phyloP scores from a whole-genome alignment of 2,329 filamentous ascomycete species.

The Alternaria burnsii region DNA sequence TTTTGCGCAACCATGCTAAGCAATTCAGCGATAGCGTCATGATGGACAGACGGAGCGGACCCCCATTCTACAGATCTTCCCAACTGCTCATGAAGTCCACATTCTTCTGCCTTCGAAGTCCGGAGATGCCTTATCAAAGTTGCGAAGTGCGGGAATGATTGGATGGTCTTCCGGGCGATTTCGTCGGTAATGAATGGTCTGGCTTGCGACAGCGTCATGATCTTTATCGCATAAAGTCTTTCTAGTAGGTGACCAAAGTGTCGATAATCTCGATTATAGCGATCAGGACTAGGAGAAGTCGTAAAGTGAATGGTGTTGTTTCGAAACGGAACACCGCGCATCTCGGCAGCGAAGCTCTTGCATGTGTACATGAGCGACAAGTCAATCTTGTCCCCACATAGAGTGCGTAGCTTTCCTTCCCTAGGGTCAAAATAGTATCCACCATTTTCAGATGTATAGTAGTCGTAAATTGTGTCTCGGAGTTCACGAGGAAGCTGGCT shows the following conservation, averaged over 20 bases:
- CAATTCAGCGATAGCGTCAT: neutral
- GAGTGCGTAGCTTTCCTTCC: neutral
- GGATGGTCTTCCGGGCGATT: neutral
- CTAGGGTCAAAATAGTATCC: neutral
- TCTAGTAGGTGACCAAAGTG: no score
- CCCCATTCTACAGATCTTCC: neutral
- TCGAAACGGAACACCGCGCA: no score
- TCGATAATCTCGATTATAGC: no score
- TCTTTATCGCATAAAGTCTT: no score
- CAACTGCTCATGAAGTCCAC: no score
- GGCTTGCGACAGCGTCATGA: no score
- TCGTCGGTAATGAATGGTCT: neutral
- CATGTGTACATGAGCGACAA: neutral
- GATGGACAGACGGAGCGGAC: neutral
- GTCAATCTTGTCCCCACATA: neutral
- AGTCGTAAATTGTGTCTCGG: neutral
- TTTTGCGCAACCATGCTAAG: neutral
- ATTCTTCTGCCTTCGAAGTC: no score
- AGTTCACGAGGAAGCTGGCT: neutral
- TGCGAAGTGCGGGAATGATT: neutral
- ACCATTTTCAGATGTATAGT: neutral
- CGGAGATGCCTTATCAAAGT: neutral
- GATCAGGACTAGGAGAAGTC: no score
- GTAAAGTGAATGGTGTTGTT: no score
- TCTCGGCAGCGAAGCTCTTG: neutral